Evolutionary conservation across 371 early-diverging fungal species (phyloP).

Genomic region (Mucor circinelloides): DNA sequence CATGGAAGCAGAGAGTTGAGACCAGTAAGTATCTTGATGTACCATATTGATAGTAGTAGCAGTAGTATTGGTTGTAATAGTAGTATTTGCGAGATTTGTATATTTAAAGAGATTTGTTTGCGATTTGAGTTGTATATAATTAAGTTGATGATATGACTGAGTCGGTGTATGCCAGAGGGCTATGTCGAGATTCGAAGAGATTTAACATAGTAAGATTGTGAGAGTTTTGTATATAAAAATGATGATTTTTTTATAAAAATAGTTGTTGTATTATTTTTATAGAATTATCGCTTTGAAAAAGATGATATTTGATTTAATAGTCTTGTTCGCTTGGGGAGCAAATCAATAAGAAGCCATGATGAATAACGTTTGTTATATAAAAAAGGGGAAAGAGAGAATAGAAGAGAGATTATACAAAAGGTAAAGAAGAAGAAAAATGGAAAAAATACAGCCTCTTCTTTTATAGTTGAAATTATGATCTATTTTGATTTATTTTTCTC

Average conservation of each 20-base stretch:
- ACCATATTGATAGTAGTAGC: constrained; percentile 2
- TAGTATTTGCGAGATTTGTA: constrained; percentile 4
- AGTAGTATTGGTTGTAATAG: neutral
- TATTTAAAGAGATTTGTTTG: neutral
- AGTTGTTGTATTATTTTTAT: constrained; percentile 7
- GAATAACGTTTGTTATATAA: constrained; percentile 2
- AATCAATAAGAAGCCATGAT: constrained; percentile 23
- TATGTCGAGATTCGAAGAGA: constrained; percentile 11
- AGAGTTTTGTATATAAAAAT: constrained; percentile 11
- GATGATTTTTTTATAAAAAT: constrained; percentile 11
- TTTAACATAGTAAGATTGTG: constrained; percentile 13
- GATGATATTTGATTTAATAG: constrained; percentile 3
- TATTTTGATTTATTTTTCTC: constrained; percentile 15
- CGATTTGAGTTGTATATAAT: constrained; percentile 3
- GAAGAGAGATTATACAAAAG: neutral
- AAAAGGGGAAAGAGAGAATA: constrained; percentile 4
- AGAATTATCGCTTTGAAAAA: constrained; percentile 12
- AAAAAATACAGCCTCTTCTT: constrained; percentile 3
- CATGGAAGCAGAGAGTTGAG: constrained; percentile 33
- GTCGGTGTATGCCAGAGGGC: constrained; percentile 17
- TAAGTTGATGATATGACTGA: constrained; percentile 10
- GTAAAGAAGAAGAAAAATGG: constrained; percentile 4
- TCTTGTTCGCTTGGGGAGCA: constrained; percentile 18
- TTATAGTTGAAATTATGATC: constrained; percentile 3
- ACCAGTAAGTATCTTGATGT: constrained; percentile 32